These are phyloP conservation scores for Aspergillus ustus DNA, from an alignment of 2,329 filamentous ascomycete genomes.

Conservation along the genomic window DNA sequence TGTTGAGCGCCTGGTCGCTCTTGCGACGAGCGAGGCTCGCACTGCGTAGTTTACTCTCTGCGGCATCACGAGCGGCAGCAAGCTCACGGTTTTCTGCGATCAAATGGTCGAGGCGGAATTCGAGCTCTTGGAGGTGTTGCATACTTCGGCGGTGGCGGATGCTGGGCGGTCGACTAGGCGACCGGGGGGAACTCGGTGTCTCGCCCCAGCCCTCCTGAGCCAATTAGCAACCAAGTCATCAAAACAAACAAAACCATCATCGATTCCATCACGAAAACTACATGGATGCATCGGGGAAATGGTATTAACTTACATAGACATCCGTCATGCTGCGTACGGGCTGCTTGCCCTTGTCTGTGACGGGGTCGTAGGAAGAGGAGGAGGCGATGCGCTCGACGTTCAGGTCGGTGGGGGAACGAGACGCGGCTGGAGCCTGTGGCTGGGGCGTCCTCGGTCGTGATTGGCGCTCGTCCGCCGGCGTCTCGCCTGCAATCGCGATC, in stretches of 20 bases:
- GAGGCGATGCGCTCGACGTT: slow-evolving; percentile 47
- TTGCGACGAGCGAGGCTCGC: slow-evolving; percentile 59
- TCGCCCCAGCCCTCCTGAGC: slow-evolving; percentile 89
- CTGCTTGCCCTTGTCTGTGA: slow-evolving; percentile 85
- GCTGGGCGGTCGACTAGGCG: slow-evolving; percentile 90
- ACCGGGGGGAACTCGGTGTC: slow-evolving; percentile 80
- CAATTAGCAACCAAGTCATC: slow-evolving; percentile 26
- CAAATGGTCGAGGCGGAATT: slow-evolving; percentile 81
- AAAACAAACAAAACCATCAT: slow-evolving; percentile 10
- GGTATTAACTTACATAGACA: slow-evolving; percentile 76
- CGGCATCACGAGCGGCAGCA: slow-evolving; percentile 70
- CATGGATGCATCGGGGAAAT: slow-evolving; percentile 21
- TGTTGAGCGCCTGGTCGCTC: slow-evolving; percentile 62
- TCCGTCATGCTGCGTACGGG: slow-evolving; percentile 86
- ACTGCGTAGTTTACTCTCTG: slow-evolving; percentile 67
- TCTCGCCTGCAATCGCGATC: slow-evolving; percentile 60
- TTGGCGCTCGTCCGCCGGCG: slow-evolving; percentile 34
- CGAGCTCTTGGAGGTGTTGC: slow-evolving; percentile 87
- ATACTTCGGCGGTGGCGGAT: slow-evolving; percentile 97
- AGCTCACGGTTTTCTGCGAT: slow-evolving; percentile 82
- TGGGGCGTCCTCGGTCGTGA: slow-evolving; percentile 31
- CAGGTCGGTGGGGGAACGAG: slow-evolving; percentile 30
- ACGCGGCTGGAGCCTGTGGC: slow-evolving; percentile 36
- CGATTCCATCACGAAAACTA: slow-evolving; percentile 18
- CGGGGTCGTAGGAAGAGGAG: slow-evolving; percentile 69